Base-by-base conservation (phyloP, 176 grass and related monocot species). In the Rhipidocladum racemiflorum region DNA sequence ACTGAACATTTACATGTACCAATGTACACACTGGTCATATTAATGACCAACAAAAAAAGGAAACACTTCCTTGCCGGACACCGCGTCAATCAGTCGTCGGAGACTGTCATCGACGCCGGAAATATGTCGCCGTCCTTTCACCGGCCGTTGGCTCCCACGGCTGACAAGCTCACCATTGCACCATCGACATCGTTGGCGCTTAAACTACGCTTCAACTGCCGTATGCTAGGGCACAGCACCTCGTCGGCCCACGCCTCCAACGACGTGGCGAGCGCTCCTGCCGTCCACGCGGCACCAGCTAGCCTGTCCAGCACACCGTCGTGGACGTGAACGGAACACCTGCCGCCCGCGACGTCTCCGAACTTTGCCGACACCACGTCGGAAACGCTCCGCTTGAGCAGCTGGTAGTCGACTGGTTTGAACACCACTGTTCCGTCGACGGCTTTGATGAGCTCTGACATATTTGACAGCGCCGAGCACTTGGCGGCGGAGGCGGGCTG, bases 201-300 rank as follows among this genome's bases (percentile, higher is more conserved):
- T 23, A 76, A 45, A 40, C 64, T 74, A 42, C 50, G 81, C 35
- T 88, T 95, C 57, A 92, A 57, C 20, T 92, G 72, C 75, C 88
- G 68, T 13, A 90, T 20, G 63, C 69, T 84, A 68, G 86, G 89
- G 56, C 83, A 82, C 13, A 90, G 42, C 27, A 88, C 76, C 68
- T 88, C 85, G 59, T 87, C 82, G 9, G 78, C 61, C 87, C 94
- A 93, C 75, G 78, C 79, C 29, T 94, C 87, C 23, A 88, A 59
- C 62, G 85, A 78, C 43, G 34, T 48, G 17, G 57, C 76, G 6
- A 72, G 7, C 0, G 62, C 54, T 23, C 56, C 83, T 17, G 80
- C 60, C 32, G 65, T 53, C 89, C 86, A 89, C 78, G 86, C 20
- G 0, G 77, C 68, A 2, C 89, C 85, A 18, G 83, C 76, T 4